A percentile compares a stretch with the other conserved stretches of the same genome.
These are phyloP conservation scores for Colletotrichum sp. DNA, from an alignment of 2,329 filamentous ascomycete genomes.

Conservation along the genomic window DNA sequence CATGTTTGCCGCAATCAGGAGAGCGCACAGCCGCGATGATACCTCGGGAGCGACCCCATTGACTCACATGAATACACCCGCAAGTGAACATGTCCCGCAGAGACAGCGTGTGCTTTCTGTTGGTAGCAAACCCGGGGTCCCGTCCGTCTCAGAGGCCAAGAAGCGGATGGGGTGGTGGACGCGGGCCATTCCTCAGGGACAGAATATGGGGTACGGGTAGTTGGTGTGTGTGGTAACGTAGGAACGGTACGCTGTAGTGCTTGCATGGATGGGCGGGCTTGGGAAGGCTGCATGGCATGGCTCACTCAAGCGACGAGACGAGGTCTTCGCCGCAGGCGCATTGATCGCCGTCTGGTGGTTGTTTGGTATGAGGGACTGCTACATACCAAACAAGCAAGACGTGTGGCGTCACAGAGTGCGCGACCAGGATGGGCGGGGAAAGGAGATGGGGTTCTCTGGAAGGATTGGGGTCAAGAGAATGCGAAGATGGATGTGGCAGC, in stretches of 20 bases:
- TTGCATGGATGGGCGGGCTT: neutral
- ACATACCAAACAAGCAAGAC: constrained; percentile 5
- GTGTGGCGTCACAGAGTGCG: constrained; percentile 12
- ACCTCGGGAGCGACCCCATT: neutral
- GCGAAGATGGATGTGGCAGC: neutral
- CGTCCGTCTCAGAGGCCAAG: neutral
- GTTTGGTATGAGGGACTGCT: neutral
- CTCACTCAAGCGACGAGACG: neutral
- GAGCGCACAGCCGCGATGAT: neutral
- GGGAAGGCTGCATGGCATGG: neutral
- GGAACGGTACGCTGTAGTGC: neutral
- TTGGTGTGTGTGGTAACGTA: neutral
- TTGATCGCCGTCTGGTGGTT: constrained; percentile 2
- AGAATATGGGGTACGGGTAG: neutral
- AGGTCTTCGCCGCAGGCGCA: neutral
- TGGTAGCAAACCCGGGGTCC: neutral
- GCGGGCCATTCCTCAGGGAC: neutral
- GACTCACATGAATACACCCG: neutral
- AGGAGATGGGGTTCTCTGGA: neutral
- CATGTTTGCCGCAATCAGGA: neutral
- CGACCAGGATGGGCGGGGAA: neutral
- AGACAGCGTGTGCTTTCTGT: neutral
- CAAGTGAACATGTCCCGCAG: neutral
- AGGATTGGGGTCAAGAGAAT: neutral
- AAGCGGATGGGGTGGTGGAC: neutral